phyloP scores from a whole-genome alignment of 345 rosid species.

The Toxicodendron radicans region DNA sequence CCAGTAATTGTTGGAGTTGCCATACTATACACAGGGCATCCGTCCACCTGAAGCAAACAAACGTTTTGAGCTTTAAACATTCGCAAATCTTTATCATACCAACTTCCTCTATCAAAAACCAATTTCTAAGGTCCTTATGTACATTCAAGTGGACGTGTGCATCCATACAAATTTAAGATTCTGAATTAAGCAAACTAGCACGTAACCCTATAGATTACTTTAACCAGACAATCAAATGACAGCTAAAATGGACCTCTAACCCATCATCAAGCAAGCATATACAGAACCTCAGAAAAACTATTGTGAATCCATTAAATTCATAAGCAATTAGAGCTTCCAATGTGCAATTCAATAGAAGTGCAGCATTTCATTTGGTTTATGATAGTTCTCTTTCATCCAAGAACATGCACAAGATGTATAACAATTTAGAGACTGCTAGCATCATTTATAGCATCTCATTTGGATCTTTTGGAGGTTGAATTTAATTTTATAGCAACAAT shows the following conservation, averaged over 20 bases:
- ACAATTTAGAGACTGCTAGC: not conserved
- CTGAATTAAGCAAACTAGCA: not conserved
- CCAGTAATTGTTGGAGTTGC: conserved; percentile 89
- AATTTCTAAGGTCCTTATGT: not conserved
- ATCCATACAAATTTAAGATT: not conserved
- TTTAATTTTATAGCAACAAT: not conserved
- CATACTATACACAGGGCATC: conserved; percentile 94
- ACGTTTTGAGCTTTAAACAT: conserved; percentile 7
- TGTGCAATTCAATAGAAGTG: not conserved
- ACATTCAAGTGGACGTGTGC: not conserved
- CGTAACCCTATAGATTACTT: not conserved
- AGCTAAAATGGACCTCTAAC: not conserved
- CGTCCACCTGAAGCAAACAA: conserved; percentile 67
- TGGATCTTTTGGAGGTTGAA: no score
- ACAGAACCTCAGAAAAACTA: not conserved
- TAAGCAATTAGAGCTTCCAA: conserved; percentile 8
- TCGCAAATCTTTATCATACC: not conserved
- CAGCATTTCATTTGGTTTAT: conserved; percentile 6
- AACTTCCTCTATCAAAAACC: not conserved
- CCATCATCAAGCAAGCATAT: not conserved
- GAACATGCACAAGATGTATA: not conserved
- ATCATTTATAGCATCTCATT: no score
- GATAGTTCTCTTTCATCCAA: not conserved
- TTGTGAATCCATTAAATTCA: not conserved
- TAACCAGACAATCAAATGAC: not conserved